Evolutionary conservation across 1,284 basidiomycete genomes (phyloP), one percentile per base, ranked within the genome.

Genomic region (Pulchroboletus neoregius): DNA sequence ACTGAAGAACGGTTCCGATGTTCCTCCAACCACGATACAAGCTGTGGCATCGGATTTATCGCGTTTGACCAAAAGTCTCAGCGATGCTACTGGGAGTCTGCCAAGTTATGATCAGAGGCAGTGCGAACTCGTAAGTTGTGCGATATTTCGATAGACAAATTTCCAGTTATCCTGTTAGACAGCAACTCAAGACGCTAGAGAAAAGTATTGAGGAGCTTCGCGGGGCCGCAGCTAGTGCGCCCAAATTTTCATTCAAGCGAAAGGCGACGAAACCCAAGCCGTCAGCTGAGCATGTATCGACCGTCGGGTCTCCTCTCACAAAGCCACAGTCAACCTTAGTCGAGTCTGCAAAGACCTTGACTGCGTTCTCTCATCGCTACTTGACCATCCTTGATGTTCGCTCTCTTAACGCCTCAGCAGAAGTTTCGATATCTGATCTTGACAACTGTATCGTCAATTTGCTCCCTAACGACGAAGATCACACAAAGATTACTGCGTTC

Each of bases 51-150:
- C 65, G 16, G 72, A 74, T 38, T 60, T 80, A 24, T 73, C 78
- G 5, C 75, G 73, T 50, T 63, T 87, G 39, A 71, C 77, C 32
- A 86, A 82, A 55, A 71, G 68, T 16, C 71, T 89, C 15, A 70
- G 73, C 1, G 82, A 80, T 57, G 83, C 80, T 6, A 78, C 76
- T 6, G 71, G 74, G 3, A 78, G 73, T 47, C 67, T 91, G 32
- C 84, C 88, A 5, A 69, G 75, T 33, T 90, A 87, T 60, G 87
- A 89, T 63, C 86, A 86, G 58, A 73, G 82, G 49, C 80, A 80
- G 55, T 86, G 76, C 57, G 84, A 87, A 56, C 63, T 71, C 54
- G 88, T 89, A 55, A 50, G 82, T 71, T 24, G 18, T 38, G 12
- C 12, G 13, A 22, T 34, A 9, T 35, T 6, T 37, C 24, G 26